Evolutionary conservation across 225 moss, liverwort and hornwort species (phyloP).

Genomic region (Bryoerythrophyllum caledonicum): DNA sequence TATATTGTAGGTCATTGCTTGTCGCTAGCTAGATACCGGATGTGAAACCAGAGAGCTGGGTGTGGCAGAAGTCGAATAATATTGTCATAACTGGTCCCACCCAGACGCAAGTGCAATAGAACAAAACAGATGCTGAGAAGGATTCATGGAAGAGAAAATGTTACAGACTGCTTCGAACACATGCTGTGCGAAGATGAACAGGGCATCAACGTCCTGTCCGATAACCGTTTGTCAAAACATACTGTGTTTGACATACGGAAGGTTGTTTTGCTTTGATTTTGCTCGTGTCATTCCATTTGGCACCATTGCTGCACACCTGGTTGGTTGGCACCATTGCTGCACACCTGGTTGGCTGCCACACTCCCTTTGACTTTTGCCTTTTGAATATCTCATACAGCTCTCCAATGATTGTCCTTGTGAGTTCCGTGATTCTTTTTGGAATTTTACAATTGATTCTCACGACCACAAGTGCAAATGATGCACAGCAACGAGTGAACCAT

Average conservation of each 20-base stretch:
- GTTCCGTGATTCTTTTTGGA: neutral
- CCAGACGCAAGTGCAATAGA: conserved; percentile 12
- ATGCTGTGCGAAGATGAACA: no score
- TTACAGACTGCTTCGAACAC: no score
- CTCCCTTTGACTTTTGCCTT: neutral
- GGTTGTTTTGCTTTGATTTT: neutral
- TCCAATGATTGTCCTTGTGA: neutral
- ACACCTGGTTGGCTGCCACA: neutral
- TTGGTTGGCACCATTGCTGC: no score
- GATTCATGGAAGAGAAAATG: no score
- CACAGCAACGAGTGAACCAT: neutral
- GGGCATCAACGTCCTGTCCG: no score
- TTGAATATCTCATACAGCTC: neutral
- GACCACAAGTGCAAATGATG: neutral
- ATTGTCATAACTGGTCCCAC: conserved; percentile 1
- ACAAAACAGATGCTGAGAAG: conserved; percentile 13
- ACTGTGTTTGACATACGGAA: neutral
- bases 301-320: no score
- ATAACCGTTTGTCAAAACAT: neutral
- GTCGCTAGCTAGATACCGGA: conserved; percentile 75
- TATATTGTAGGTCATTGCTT: conserved; percentile 96
- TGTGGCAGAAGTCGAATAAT: conserved; percentile 13
- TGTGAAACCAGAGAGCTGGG: conserved; percentile 21
- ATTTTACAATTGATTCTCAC: neutral
- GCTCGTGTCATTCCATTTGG: neutral